Evolutionary conservation across 1,284 basidiomycete species (phyloP).

Genomic region (Ganoderma resinaceum): DNA sequence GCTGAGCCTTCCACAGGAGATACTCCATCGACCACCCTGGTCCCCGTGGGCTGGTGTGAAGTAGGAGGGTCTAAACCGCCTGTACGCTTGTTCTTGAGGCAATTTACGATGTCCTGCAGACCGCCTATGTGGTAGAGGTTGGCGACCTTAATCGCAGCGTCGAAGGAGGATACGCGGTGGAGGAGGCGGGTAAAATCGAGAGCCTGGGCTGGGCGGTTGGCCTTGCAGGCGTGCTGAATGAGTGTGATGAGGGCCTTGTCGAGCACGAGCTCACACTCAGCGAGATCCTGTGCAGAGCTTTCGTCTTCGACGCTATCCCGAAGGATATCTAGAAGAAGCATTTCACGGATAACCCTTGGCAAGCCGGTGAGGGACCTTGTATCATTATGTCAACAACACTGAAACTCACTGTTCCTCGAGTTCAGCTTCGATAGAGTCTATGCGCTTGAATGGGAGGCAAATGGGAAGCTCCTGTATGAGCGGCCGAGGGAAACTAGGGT

Average conservation of each 20-base stretch:
- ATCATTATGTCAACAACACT: not conserved
- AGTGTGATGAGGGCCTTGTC: conserved; percentile 93
- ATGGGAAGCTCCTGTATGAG: conserved; percentile 90
- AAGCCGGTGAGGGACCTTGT: not conserved
- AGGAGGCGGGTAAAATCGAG: conserved; percentile 87
- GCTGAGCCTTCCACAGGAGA: too few species aligned
- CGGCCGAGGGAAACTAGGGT: conserved; percentile 90
- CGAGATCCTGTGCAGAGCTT: conserved; percentile 69
- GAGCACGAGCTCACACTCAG: conserved; percentile 77
- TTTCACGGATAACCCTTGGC: conserved; percentile 76
- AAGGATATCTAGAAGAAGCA: conserved; percentile 69
- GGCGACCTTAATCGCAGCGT: conserved; percentile 87
- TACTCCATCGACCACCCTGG: too few species aligned
- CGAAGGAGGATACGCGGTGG: conserved; percentile 78
- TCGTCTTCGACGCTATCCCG: conserved; percentile 74
- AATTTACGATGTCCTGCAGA: conserved; percentile 84
- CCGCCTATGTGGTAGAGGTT: conserved; percentile 91
- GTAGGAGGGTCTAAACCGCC: conserved; percentile 41
- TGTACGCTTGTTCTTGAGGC: conserved; percentile 71
- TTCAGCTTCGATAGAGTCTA: conserved; percentile 67
- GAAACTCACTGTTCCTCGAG: conserved; percentile 81
- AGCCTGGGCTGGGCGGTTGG: conserved; percentile 86
- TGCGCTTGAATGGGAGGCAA: conserved; percentile 79
- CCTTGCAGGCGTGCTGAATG: conserved; percentile 92
- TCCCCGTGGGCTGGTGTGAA: too few species aligned